These are phyloP conservation scores for Murraya koenigii DNA, from an alignment of 345 rosid species.

Conservation along the genomic window DNA sequence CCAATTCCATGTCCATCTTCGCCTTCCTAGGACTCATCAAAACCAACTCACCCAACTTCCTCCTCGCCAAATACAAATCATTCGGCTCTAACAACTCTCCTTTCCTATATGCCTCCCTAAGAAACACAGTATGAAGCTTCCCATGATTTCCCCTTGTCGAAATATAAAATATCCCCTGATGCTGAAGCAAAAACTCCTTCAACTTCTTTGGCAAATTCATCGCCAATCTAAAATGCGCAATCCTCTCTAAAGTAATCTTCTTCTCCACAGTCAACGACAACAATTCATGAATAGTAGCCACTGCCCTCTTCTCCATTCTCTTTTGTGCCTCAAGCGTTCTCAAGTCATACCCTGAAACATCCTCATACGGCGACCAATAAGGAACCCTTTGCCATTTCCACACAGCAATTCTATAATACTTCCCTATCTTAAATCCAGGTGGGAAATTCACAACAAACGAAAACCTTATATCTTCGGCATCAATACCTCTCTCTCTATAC, in stretches of 20 bases:
- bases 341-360: constrained; percentile 74
- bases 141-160: constrained; percentile 95
- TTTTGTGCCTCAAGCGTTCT: constrained; percentile 91
- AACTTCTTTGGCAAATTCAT: constrained; percentile 79
- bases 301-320: constrained; percentile 93
- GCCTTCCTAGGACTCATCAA: constrained; percentile 73
- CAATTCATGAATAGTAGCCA: constrained; percentile 85
- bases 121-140: constrained; percentile 89
- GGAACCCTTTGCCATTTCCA: constrained; percentile 98
- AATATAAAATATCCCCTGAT: constrained; percentile 89
- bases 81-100: constrained; percentile 83
- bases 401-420: constrained; percentile 81
- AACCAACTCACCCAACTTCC: constrained; percentile 78
- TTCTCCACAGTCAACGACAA: constrained; percentile 79
- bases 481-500: constrained; percentile 77
- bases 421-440: constrained; percentile 90
- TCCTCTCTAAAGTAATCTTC: constrained; percentile 88
- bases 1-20: constrained; percentile 60
- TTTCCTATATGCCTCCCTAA: constrained; percentile 78
- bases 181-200: constrained; percentile 86
- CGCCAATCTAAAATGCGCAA: constrained; percentile 80
- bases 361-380: constrained; percentile 96
- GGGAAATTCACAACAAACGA: constrained; percentile 82
- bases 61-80: constrained; percentile 75
- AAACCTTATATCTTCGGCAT: constrained; percentile 84